Base-by-base conservation (phyloP, 345 rosid genomes). In the Aegle marmelos region DNA sequence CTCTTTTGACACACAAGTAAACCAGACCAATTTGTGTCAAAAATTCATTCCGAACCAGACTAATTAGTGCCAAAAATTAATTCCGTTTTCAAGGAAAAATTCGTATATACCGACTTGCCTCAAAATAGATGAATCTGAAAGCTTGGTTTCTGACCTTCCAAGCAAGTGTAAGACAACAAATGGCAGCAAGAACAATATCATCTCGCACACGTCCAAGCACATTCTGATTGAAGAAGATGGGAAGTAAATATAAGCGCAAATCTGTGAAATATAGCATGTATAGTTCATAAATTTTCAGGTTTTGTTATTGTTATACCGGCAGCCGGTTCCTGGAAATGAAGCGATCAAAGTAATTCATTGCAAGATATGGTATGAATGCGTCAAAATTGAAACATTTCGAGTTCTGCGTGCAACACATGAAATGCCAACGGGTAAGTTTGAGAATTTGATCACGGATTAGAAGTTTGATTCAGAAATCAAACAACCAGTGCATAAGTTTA, bases 351-450 rank as follows among this genome's bases (percentile, higher is more conserved):
- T 31, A 54, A n/a, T 72, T 72, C 45, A 72, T 31, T 1, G 75
- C 75, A 33, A 72, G 75, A 72, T 72, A 72, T 1, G 75, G 62
- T 2, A 72, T 72, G 75, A 17, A 56, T 33, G 50, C 27, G 21
- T 72, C 50, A 5, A 54, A 56, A 16, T 72, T 31, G 24, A 21
- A 24, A 25, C 9, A 68, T 36, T 22, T 39, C 10, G 50, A 68
- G 30, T 11, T 22, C 53, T 37, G 54, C 31, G 7, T 11, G 50
- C 50, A 45, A 11, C 5, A 45, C 50, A 45, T 0, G 50, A 45
- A 45, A 13, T 13, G 50, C 17, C 17, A 45, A 0, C 16, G 3
- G 17, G 50, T 45, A 45, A 45, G 50, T 45, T 11, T 16, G 2
- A n/a, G 16, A 68, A n/a, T 9, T 13, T 10, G 30, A 60, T 45